phyloP scores from a whole-genome alignment of 768 basidiomycete genomes.

The Suillus lakei region DNA sequence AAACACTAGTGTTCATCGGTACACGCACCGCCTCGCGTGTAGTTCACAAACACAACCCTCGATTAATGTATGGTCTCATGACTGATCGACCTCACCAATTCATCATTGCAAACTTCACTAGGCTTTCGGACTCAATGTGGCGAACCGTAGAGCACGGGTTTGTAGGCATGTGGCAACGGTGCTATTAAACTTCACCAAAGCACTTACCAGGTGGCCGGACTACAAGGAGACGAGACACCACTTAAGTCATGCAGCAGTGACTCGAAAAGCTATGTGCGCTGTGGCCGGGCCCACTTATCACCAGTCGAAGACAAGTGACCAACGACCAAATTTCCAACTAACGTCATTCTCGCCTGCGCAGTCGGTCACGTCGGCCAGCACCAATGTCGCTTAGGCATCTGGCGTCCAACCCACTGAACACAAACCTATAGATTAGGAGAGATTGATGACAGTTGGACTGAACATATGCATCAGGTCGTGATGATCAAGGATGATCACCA shows the following conservation, averaged over 20 bases:
- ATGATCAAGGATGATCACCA: background rate
- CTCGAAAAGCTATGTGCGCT: background rate
- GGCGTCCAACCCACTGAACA: background rate
- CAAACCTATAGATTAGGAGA: too few relatives aligned
- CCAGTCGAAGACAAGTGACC: too few relatives aligned
- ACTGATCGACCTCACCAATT: too few relatives aligned
- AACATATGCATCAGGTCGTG: background rate
- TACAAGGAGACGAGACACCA: background rate
- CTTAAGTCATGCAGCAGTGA: background rate
- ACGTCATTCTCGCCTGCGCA: background rate
- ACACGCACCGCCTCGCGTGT: background rate
- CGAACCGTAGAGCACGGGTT: background rate
- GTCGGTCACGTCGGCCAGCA: background rate
- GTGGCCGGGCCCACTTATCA: background rate
- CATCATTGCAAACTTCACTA: background rate
- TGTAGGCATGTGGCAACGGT: too few relatives aligned
- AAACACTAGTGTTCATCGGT: background rate
- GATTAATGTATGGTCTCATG: background rate
- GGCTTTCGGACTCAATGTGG: background rate
- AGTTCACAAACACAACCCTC: background rate
- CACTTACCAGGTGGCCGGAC: too few relatives aligned
- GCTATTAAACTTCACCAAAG: too few relatives aligned
- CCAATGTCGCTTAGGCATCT: background rate
- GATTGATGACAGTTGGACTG: background rate
- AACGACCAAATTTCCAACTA: too few relatives aligned